These are phyloP conservation scores for Aquilaria yunnanensis DNA, from an alignment of 345 rosid genomes.

Conservation along the genomic window DNA sequence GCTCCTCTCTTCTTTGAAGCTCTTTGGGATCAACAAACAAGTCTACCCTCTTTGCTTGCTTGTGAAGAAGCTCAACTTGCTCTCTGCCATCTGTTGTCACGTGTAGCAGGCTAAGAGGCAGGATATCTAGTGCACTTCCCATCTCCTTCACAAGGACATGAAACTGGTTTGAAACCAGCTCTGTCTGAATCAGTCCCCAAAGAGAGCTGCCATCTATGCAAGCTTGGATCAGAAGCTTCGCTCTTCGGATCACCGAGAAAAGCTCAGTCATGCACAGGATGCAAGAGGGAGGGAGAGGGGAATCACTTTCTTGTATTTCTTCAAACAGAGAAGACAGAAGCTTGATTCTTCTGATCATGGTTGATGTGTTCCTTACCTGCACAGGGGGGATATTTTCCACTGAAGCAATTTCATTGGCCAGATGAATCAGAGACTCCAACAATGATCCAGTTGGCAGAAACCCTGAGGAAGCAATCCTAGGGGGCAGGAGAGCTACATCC, in stretches of 20 bases:
- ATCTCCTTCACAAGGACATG: slow-evolving; percentile 48
- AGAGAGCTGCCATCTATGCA: slow-evolving; percentile 52
- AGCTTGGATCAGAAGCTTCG: slow-evolving; percentile 34
- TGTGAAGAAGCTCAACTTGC: slow-evolving; percentile 62
- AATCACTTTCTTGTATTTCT: slow-evolving; percentile 39
- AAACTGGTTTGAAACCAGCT: slow-evolving; percentile 42
- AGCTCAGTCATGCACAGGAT: slow-evolving; percentile 57
- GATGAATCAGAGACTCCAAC: slow-evolving; percentile 39
- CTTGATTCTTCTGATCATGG: slow-evolving; percentile 50
- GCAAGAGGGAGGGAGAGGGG: slow-evolving; percentile 46
- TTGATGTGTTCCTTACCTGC: slow-evolving; percentile 39
- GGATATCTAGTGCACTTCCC: slow-evolving; percentile 59
- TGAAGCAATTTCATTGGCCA: slow-evolving; percentile 41
- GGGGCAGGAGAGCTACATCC: slow-evolving; percentile 19
- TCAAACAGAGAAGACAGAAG: slow-evolving; percentile 51
- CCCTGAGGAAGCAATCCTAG: slow-evolving; percentile 30
- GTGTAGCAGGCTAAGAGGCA: slow-evolving; percentile 51
- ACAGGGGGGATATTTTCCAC: slow-evolving; percentile 41
- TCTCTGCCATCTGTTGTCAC: slow-evolving; percentile 43
- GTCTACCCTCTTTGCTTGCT: slow-evolving; percentile 46
- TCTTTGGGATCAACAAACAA: slow-evolving; percentile 40
- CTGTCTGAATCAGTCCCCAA: slow-evolving; percentile 41
- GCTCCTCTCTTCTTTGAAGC: slow-evolving; percentile 35
- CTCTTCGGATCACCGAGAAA: slow-evolving; percentile 40
- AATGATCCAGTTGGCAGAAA: slow-evolving; percentile 40